phyloP scores from a whole-genome alignment of 495 filamentous ascomycete species.

The Podospora comata region DNA sequence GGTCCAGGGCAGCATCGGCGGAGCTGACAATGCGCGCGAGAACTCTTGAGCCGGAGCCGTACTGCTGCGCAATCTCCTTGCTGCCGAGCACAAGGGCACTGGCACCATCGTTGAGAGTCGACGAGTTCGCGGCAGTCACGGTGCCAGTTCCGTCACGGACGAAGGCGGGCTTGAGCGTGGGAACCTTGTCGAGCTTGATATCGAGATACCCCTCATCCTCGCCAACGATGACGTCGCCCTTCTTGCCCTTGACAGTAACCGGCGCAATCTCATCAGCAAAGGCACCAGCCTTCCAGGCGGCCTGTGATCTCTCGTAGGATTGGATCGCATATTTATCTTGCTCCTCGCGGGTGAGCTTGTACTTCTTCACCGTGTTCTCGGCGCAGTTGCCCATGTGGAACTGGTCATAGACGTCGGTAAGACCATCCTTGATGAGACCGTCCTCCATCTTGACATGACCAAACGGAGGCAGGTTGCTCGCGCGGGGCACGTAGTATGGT shows the following conservation, averaged over 20 bases:
- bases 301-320: slow-evolving; percentile 82
- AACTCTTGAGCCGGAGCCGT: slow-evolving; percentile 67
- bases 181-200: slow-evolving; percentile 78
- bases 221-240: slow-evolving; percentile 73
- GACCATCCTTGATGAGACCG: slow-evolving; percentile 88
- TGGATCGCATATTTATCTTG: slow-evolving; percentile 90
- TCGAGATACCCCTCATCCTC: slow-evolving; percentile 87
- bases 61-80: slow-evolving; percentile 70
- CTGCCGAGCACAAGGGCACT: slow-evolving; percentile 84
- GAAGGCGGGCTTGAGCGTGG: slow-evolving; percentile 87
- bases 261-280: slow-evolving; percentile 87
- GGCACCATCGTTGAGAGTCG: slow-evolving; percentile 90
- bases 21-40: slow-evolving; percentile 79
- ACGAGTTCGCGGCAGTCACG: slow-evolving; percentile 90
- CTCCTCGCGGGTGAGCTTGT: slow-evolving; percentile 70
- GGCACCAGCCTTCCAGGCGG: slow-evolving; percentile 74
- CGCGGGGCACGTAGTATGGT: slow-evolving; percentile 82
- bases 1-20: slow-evolving; percentile 89
- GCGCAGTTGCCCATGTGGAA: slow-evolving; percentile 98
- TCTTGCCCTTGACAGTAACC: slow-evolving; percentile 77
- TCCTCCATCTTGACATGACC: slow-evolving; percentile 85
- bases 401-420: slow-evolving; percentile 95
- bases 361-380: slow-evolving; percentile 91
- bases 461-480: slow-evolving; percentile 72
- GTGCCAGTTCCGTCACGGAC: slow-evolving; percentile 78